Conservation (phyloP, 1,284 basidiomycete genomes). For the Leccinum subrobustum region DNA sequence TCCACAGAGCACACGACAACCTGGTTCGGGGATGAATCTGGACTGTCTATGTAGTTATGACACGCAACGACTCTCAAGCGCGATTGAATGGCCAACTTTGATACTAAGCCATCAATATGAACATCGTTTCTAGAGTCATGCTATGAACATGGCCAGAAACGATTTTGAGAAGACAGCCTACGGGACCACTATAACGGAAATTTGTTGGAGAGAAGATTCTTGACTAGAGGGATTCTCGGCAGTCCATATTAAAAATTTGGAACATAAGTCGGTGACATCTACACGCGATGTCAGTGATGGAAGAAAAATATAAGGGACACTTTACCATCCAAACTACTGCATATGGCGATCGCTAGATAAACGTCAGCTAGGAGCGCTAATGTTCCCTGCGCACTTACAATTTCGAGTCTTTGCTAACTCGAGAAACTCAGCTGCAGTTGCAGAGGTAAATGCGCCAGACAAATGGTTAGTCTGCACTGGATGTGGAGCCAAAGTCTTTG, state of each 20-base stretch:
- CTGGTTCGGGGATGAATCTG: constrained; percentile 36
- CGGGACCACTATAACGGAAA: constrained; percentile 24
- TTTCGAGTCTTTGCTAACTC: constrained; percentile 25
- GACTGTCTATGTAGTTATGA: constrained; percentile 16
- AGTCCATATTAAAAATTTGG: constrained; percentile 25
- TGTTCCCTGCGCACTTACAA: constrained; percentile 17
- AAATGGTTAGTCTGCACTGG: not conserved
- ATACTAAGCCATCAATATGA: constrained; percentile 17
- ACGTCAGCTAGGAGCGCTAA: constrained; percentile 1
- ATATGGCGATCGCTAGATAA: constrained; percentile 20
- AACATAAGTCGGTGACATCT: constrained; percentile 23
- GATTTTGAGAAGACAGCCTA: constrained; percentile 11
- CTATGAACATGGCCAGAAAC: constrained; percentile 4
- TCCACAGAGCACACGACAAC: constrained; percentile 38
- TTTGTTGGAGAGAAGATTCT: constrained; percentile 3
- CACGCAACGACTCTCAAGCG: constrained; percentile 26
- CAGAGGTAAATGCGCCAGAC: constrained; percentile 3
- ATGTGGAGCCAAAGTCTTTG: constrained; percentile 2
- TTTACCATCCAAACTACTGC: constrained; percentile 24
- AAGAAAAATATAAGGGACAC: not conserved
- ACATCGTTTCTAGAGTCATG: constrained; percentile 13
- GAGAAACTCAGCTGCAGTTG: constrained; percentile 13
- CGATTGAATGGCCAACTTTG: constrained; percentile 18
- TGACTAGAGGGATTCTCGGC: not conserved
- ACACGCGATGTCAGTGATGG: constrained; percentile 7